A percentile compares a stretch with the other conserved stretches of the same genome.
Evolutionary conservation across 2,329 filamentous ascomycete genomes (phyloP).

Genomic region (Phialophora verrucosa): DNA sequence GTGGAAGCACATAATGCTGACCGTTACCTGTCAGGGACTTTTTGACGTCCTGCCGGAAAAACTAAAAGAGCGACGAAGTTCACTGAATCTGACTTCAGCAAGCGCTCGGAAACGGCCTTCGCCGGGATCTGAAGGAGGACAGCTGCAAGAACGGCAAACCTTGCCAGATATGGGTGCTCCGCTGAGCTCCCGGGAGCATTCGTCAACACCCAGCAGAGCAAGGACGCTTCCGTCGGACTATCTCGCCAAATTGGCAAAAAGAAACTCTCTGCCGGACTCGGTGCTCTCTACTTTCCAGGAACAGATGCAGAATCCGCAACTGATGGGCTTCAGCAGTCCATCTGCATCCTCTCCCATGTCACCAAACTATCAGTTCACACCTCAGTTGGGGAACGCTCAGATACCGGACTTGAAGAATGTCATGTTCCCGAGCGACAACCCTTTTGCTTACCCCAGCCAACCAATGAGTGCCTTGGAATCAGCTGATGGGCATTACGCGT

Average conservation of each 20-base stretch:
- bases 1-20: constrained; percentile 13
- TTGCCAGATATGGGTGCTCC: constrained; percentile 20
- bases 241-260: constrained; percentile 34
- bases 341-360: constrained; percentile 33
- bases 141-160: constrained; percentile 17
- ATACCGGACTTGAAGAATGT: constrained; percentile 57
- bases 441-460: constrained; percentile 58
- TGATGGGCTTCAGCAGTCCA: constrained; percentile 40
- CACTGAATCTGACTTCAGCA: constrained; percentile 48
- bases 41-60: constrained; percentile 83
- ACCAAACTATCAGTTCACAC: constrained; percentile 39
- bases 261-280: constrained; percentile 38
- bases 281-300: constrained; percentile 40
- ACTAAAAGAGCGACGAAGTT: constrained; percentile 63
- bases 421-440: constrained; percentile 58
- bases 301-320: constrained; percentile 37
- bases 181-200: constrained; percentile 20
- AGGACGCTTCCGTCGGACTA: constrained; percentile 37
- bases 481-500: constrained; percentile 29
- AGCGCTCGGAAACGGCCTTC: constrained; percentile 56
- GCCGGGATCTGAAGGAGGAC: constrained; percentile 37
- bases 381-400: constrained; percentile 36
- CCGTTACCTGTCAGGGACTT: constrained; percentile 62
- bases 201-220: constrained; percentile 29
- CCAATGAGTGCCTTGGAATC: constrained; percentile 42